Evolutionary conservation across 805 yeast species (phyloP).

Genomic region (Schizosaccharomyces osmophilus): DNA sequence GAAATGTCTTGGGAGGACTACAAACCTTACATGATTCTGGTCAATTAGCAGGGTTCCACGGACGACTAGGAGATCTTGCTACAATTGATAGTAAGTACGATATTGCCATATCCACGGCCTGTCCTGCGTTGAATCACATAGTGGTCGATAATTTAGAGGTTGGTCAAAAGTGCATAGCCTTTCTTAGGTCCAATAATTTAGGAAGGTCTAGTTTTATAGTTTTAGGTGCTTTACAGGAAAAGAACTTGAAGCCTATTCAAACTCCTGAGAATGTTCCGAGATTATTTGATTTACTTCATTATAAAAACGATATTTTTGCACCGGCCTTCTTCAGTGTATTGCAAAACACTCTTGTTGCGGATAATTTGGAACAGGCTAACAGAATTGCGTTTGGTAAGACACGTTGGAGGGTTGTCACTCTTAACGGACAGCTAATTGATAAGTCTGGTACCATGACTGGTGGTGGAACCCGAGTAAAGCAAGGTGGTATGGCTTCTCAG

Average conservation of each 20-base stretch:
- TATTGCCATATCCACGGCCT: conserved; percentile 84
- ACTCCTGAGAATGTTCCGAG: conserved; percentile 64
- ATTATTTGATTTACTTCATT: conserved; percentile 56
- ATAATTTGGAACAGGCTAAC: conserved; percentile 55
- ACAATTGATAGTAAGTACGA: conserved; percentile 70
- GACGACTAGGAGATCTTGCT: conserved; percentile 83
- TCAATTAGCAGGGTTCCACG: conserved; percentile 62
- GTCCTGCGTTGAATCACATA: conserved; percentile 71
- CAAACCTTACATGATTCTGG: conserved; percentile 52
- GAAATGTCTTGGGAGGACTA: conserved; percentile 45
- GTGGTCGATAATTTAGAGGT: conserved; percentile 63
- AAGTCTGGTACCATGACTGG: conserved; percentile 91
- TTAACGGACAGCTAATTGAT: conserved; percentile 79
- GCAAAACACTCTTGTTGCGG: conserved; percentile 70
- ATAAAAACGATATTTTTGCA: conserved; percentile 39
- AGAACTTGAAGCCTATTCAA: conserved; percentile 29
- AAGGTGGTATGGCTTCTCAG: conserved; percentile 47
- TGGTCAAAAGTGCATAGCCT: conserved; percentile 58
- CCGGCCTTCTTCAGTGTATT: conserved; percentile 80
- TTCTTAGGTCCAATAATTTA: conserved; percentile 52
- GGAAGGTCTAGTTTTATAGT: conserved; percentile 81
- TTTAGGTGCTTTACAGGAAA: conserved; percentile 43
- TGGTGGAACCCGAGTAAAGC: conserved; percentile 48
- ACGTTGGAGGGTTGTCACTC: conserved; percentile 72
- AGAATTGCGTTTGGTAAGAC: conserved; percentile 61